Evolutionary conservation across 2,329 filamentous ascomycete species (phyloP), one percentile per base, ranked within the genome.

Genomic region (Arachnomyces sp.): DNA sequence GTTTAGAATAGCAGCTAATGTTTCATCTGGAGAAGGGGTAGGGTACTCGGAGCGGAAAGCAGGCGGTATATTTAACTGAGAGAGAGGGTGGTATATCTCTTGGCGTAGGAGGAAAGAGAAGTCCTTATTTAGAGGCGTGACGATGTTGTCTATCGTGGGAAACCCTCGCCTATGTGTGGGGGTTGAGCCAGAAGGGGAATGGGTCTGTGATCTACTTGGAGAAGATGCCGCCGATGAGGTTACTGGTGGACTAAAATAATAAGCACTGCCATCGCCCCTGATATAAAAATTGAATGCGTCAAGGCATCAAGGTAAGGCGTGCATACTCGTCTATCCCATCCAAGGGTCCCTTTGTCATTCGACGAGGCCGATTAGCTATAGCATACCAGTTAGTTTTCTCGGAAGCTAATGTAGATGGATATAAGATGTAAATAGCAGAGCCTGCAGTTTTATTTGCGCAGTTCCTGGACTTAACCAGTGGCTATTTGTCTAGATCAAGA

Each of bases 71-170:
- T 74, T 68, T 33, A 78, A 71, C 12, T 74, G 74, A 1, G 82
- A 80, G 16, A 95, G 70, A 2, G 82, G 79, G 57, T 94, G 89
- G 67, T 90, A 95, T 41, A 89, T 82, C 48, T 86, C 78, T 2
- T 85, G 81, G 14, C 81, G 77, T 8, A 92, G 75, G 34, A 95
- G 78, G 59, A 83, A 90, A 13, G 81, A 78, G 50, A 94, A 84
- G 65, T 94, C 82, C 53, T 84, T 83, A 28, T 68, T 61, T n/a
- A 69, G 59, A 8, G 63, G 52, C 42, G 66, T 59, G 33, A 59
- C 44, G 36, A 62, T 47, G 13, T 60, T 51, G 40, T 54, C 50
- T 51, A 57, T 45, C 42, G 52, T 51, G 18, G 63, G 46, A 16
- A 58, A 35, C 43, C 44, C 16, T 47, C 31, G 17, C 47, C 33